Conservation (phyloP, 176 grass and related monocot species). For the Microstegium vimineum region DNA sequence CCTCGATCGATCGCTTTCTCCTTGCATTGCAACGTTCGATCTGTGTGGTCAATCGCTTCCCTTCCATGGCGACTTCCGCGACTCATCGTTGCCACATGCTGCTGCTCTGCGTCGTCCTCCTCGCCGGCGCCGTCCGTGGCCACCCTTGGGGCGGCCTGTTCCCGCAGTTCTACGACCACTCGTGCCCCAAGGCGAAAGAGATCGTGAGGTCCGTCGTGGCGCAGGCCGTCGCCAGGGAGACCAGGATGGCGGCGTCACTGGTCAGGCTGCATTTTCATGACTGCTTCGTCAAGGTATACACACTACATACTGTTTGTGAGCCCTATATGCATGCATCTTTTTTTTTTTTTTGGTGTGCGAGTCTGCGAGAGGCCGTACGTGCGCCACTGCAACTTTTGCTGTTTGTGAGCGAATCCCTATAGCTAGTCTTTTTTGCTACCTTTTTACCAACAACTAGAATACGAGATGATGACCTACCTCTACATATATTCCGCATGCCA, state of each 20-base stretch:
- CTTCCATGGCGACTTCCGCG: slow-evolving; percentile 42
- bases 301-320: too few species aligned
- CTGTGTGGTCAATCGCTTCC: background rate
- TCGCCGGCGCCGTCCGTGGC: slow-evolving; percentile 27
- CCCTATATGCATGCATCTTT: too few species aligned
- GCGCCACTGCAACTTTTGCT: background rate
- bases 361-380: too few species aligned
- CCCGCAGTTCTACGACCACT: slow-evolving; percentile 75
- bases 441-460: slow-evolving; percentile 13
- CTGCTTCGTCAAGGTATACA: slow-evolving; percentile 50
- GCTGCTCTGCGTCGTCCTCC: slow-evolving; percentile 26
- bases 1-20: too few species aligned
- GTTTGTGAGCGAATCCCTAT: too few species aligned
- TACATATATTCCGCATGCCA: background rate
- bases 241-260: slow-evolving; percentile 75
- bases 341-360: too few species aligned
- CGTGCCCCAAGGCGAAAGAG: slow-evolving; percentile 58
- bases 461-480: slow-evolving; percentile 19
- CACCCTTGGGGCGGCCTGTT: slow-evolving; percentile 42
- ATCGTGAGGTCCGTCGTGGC: slow-evolving; percentile 62
- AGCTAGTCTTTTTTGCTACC: background rate
- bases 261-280: slow-evolving; percentile 60
- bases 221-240: slow-evolving; percentile 57
- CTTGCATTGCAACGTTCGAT: too few species aligned
- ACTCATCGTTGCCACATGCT: slow-evolving; percentile 1